A percentile compares a stretch with the other conserved stretches of the same genome.
These are phyloP conservation scores for Tephrocybe sp. DNA, from an alignment of 768 basidiomycete genomes.

Conservation along the genomic window DNA sequence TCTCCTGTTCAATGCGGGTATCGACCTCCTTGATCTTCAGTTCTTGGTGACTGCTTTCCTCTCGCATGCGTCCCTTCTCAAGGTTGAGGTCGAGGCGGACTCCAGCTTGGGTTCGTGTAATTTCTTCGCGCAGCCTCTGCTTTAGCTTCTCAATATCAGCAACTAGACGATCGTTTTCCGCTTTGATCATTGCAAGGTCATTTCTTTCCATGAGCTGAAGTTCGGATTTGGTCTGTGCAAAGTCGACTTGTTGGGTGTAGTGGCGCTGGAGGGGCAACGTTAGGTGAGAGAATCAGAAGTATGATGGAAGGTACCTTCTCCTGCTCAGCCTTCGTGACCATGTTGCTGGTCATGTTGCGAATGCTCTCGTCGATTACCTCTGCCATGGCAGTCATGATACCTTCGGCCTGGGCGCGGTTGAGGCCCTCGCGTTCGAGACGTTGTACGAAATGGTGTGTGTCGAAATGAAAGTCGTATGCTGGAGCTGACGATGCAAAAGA, in stretches of 20 bases:
- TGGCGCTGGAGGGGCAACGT: conserved; percentile 55
- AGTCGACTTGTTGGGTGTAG: conserved; percentile 95
- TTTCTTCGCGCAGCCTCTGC: conserved; percentile 88
- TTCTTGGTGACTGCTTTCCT: conserved; percentile 89
- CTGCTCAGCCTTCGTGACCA: conserved; percentile 95
- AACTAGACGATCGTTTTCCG: conserved; percentile 92
- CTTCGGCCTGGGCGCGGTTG: conserved; percentile 89
- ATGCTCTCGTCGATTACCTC: conserved; percentile 98
- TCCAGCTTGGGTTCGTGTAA: conserved; percentile 87
- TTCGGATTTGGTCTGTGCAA: conserved; percentile 94
- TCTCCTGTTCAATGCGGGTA: conserved; percentile 94
- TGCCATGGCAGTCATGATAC: conserved; percentile 95
- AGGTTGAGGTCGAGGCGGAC: conserved; percentile 93
- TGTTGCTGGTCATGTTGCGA: conserved; percentile 90
- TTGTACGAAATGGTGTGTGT: conserved; percentile 93
- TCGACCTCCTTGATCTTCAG: conserved; percentile 98
- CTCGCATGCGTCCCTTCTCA: conserved; percentile 93
- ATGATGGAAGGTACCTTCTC: conserved; percentile 78
- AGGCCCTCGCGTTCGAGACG: conserved; percentile 87
- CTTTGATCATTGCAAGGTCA: conserved; percentile 91
- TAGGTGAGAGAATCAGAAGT: too few relatives aligned
- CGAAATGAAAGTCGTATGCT: conserved; percentile 73
- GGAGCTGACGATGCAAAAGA: conserved; percentile 28
- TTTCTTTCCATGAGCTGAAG: conserved; percentile 96
- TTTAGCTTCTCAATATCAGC: conserved; percentile 93